These are phyloP conservation scores for Trametes versicolor DNA, from an alignment of 1,284 basidiomycete species.

Conservation along the genomic window DNA sequence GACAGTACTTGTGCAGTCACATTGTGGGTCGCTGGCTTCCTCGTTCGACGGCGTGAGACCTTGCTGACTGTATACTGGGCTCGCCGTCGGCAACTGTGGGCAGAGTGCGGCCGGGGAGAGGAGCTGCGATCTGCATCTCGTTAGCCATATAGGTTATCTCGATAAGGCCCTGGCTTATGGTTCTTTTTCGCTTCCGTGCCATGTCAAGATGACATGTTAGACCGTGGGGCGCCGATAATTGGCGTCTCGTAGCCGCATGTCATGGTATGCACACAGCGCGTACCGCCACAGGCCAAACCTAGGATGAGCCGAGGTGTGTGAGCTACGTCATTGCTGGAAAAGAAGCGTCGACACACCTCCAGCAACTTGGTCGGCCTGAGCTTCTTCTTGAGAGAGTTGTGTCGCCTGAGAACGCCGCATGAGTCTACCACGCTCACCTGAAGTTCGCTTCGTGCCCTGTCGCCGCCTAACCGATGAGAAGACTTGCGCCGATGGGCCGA, in stretches of 20 bases:
- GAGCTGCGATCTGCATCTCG: constrained; percentile 12
- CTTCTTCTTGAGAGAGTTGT: not conserved
- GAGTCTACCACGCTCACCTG: not conserved
- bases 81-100: not conserved
- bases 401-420: not conserved
- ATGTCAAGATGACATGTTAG: not conserved
- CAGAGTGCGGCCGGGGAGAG: not conserved
- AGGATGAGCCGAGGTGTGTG: no score
- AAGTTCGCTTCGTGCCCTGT: not conserved
- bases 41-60: not conserved
- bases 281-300: not conserved
- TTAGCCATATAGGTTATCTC: constrained; percentile 1
- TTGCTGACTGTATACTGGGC: no score
- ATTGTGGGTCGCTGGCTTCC: not conserved
- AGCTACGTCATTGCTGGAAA: not conserved
- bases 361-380: not conserved
- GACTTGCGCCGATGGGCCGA: no score
- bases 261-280: not conserved
- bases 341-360: not conserved
- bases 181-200: constrained; percentile 1
- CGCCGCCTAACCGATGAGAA: not conserved
- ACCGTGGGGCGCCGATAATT: not conserved
- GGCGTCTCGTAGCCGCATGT: constrained; percentile 11
- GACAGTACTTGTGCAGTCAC: not conserved
- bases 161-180: not conserved